Conservation (phyloP, 1,284 basidiomycete genomes). For the Wolfiporia cocos region DNA sequence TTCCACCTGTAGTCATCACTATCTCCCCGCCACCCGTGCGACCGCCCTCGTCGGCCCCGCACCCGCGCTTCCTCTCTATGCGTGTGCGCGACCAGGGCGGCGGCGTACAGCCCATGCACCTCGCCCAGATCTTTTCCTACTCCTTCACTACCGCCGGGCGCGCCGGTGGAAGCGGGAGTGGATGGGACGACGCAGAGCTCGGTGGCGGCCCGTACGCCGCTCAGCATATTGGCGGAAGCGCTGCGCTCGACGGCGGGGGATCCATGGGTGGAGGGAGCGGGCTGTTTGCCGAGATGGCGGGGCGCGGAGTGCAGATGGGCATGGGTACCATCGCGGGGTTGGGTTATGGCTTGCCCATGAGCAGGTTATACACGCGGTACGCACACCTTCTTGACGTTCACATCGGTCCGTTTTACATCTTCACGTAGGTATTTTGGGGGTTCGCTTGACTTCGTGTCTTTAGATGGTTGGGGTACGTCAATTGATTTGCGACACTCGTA, state of each 20-base stretch:
- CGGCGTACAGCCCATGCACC: slow-evolving; percentile 70
- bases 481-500: neutral
- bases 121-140: slow-evolving; percentile 82
- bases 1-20: slow-evolving; percentile 70
- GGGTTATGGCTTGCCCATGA: slow-evolving; percentile 85
- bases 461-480: slow-evolving; percentile 75
- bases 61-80: slow-evolving; percentile 57
- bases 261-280: slow-evolving; percentile 39
- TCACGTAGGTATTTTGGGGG: slow-evolving; percentile 69
- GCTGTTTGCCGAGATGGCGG: slow-evolving; percentile 71
- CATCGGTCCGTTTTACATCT: neutral
- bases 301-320: slow-evolving; percentile 67
- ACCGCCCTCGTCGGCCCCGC: slow-evolving; percentile 2
- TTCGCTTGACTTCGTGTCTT: slow-evolving; percentile 66
- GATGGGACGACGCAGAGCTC: slow-evolving; percentile 34
- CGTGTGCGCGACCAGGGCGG: slow-evolving; percentile 85
- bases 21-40: slow-evolving; percentile 58
- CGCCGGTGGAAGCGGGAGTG: slow-evolving; percentile 22
- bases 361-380: slow-evolving; percentile 69
- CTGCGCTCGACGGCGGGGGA: slow-evolving; percentile 48
- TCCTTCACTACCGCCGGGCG: slow-evolving; percentile 80
- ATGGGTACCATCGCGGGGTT: slow-evolving; percentile 78
- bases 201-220: slow-evolving; percentile 68
- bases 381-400: slow-evolving; percentile 9
- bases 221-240: slow-evolving; percentile 65